These are phyloP conservation scores for Cephalotrichum gorgonifer DNA, from an alignment of 2,329 filamentous ascomycete species.

Conservation along the genomic window DNA sequence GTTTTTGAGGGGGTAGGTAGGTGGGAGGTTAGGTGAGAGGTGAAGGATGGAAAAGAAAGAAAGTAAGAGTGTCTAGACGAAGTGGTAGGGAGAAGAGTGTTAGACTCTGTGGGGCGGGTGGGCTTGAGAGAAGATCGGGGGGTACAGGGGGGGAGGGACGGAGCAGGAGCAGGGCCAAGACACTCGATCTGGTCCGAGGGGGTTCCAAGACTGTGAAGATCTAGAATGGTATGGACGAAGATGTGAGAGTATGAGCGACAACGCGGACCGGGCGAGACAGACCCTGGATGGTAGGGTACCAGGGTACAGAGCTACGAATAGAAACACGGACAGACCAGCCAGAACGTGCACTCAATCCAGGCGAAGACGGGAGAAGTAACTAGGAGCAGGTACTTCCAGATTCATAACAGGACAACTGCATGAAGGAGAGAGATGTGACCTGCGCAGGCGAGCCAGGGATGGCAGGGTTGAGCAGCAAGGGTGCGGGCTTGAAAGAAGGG, in stretches of 20 bases:
- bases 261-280: constrained; percentile 34
- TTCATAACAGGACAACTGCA: not conserved
- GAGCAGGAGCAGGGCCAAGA: not conserved
- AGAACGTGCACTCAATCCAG: not conserved
- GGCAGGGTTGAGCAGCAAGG: not conserved
- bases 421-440: not conserved
- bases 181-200: not conserved
- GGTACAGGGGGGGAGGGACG: constrained; percentile 1
- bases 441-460: not conserved
- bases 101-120: constrained; percentile 12
- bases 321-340: not conserved
- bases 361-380: not conserved
- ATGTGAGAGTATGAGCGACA: constrained; percentile 9
- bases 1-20: not conserved
- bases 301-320: not conserved
- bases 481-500: not conserved
- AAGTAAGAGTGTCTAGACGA: constrained; percentile 4
- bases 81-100: constrained; percentile 13
- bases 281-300: constrained; percentile 17
- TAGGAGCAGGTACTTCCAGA: not conserved
- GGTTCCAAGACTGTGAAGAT: not conserved
- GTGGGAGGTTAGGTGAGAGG: not conserved
- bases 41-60: constrained; percentile 1
- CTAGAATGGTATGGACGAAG: not conserved
- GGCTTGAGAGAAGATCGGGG: constrained; percentile 8